phyloP scores from a whole-genome alignment of 306 rosid species.

The Vicia faba region DNA sequence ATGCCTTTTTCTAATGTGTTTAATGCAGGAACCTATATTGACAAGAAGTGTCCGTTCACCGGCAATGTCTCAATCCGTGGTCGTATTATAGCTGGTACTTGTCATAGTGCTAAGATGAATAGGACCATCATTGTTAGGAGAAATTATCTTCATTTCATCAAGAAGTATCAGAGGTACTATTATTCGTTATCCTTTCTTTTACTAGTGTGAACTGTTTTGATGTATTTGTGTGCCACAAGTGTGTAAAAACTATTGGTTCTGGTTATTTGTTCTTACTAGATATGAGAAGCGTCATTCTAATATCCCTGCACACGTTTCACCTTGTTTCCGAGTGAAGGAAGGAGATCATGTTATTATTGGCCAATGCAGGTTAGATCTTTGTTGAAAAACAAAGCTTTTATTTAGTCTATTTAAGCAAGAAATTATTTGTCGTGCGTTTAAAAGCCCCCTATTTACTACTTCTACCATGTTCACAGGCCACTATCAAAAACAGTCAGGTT shows the following conservation, averaged over 20 bases:
- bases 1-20: background rate
- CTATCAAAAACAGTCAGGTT: background rate
- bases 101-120: conserved; percentile 6
- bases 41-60: conserved; percentile 2
- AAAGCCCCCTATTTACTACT: background rate
- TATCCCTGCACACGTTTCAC: conserved; percentile 3
- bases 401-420: background rate
- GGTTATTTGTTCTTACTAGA: background rate
- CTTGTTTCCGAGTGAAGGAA: conserved; percentile 15
- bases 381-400: background rate
- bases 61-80: conserved; percentile 12
- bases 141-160: conserved; percentile 3
- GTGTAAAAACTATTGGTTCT: background rate
- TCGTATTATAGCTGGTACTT: background rate
- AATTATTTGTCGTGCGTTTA: background rate
- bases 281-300: conserved; percentile 12
- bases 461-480: background rate
- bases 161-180: conserved; percentile 15
- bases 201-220: background rate
- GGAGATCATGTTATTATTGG: conserved; percentile 9
- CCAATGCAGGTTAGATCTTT: background rate
- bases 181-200: background rate
- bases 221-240: background rate
- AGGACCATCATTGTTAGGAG: conserved; percentile 5
- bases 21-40: background rate